Conservation (phyloP, 2,329 filamentous ascomycete genomes). For the Ophiostoma australiae region DNA sequence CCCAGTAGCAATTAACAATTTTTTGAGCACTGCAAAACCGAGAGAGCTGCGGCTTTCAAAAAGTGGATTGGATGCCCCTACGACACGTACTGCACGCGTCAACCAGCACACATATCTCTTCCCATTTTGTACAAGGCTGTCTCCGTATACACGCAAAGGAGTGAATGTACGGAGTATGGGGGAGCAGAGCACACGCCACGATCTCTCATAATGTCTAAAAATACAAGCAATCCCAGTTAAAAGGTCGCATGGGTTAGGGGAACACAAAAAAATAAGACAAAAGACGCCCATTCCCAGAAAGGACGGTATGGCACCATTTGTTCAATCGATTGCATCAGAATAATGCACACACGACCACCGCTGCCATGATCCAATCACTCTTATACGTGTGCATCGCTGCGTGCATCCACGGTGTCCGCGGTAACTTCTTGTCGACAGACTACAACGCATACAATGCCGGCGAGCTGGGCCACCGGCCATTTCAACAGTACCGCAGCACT, state of each 20-base stretch:
- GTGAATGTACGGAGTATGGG: not conserved
- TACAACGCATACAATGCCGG: slow-evolving; percentile 22
- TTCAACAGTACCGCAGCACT: slow-evolving; percentile 15
- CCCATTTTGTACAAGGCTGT: not conserved
- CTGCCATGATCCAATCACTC: not conserved
- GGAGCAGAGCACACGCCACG: not conserved
- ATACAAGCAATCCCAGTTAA: not conserved
- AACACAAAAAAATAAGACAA: not conserved
- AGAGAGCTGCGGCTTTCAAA: not conserved
- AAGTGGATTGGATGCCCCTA: not conserved
- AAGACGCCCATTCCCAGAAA: not conserved
- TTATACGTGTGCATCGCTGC: not conserved
- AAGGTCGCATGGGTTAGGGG: not conserved
- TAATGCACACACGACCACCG: not conserved
- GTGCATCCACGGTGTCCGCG: not conserved
- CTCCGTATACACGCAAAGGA: slow-evolving; percentile 22
- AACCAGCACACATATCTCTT: slow-evolving; percentile 1
- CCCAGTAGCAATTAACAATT: not conserved
- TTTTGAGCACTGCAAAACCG: not conserved
- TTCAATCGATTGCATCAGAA: not conserved
- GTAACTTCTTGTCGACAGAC: slow-evolving; percentile 15
- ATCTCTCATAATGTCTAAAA: not conserved
- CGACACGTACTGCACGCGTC: slow-evolving; percentile 16
- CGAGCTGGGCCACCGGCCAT: slow-evolving; percentile 21
- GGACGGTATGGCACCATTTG: not conserved